Conservation (phyloP, 1,284 basidiomycete genomes). For the Heterobasidion parviporum region DNA sequence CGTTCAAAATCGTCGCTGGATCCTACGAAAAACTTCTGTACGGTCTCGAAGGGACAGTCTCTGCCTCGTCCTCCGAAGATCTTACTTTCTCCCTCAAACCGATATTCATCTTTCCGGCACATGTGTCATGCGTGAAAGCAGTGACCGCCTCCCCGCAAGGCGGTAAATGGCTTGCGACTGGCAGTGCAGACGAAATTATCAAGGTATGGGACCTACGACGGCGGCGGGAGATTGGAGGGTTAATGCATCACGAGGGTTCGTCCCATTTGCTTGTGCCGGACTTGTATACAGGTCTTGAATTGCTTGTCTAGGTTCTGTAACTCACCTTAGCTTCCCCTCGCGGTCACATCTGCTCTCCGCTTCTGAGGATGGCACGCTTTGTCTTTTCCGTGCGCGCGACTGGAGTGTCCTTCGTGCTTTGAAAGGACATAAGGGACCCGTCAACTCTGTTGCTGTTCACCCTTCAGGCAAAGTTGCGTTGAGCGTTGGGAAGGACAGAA, state of each 20-base stretch:
- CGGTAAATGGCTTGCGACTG: slow-evolving; percentile 94
- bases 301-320: slow-evolving; percentile 72
- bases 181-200: slow-evolving; percentile 90
- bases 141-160: slow-evolving; percentile 80
- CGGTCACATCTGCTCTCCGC: slow-evolving; percentile 85
- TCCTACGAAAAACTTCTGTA: slow-evolving; percentile 96
- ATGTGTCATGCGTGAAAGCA: slow-evolving; percentile 87
- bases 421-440: slow-evolving; percentile 88
- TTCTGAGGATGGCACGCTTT: slow-evolving; percentile 85
- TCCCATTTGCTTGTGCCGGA: slow-evolving; percentile 7
- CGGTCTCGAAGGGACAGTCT: slow-evolving; percentile 70
- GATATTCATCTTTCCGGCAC: slow-evolving; percentile 94
- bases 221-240: slow-evolving; percentile 85
- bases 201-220: slow-evolving; percentile 96
- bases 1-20: slow-evolving; percentile 84
- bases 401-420: slow-evolving; percentile 86
- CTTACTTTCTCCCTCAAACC: slow-evolving; percentile 58
- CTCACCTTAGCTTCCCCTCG: slow-evolving; percentile 81
- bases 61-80: slow-evolving; percentile 18
- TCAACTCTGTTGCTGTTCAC: slow-evolving; percentile 88
- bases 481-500: slow-evolving; percentile 85
- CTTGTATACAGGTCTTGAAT: slow-evolving; percentile 1
- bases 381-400: slow-evolving; percentile 86
- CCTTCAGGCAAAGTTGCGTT: slow-evolving; percentile 88
- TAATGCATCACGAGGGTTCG: slow-evolving; percentile 89